Conservation (phyloP, 1,284 basidiomycete species). For the Tilletiopsis washingtonensis region DNA sequence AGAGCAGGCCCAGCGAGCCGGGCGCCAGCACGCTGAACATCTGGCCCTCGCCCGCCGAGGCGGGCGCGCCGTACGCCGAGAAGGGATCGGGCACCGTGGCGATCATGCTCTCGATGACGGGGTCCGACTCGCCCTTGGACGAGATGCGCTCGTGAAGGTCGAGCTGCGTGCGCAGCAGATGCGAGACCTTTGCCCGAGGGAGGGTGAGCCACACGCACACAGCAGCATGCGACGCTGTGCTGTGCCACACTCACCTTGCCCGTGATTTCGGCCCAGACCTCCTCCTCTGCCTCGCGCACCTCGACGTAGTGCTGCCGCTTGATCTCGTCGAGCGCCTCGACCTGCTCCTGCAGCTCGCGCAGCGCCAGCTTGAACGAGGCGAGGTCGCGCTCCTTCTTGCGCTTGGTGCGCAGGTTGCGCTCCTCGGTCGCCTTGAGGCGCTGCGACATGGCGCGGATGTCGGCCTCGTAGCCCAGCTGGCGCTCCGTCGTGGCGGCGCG, state of each 20-base stretch:
- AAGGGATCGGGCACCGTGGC: constrained; percentile 86
- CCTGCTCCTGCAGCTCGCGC: constrained; percentile 70
- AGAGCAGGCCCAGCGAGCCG: not conserved
- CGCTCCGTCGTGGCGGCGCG: constrained; percentile 58
- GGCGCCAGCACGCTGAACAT: constrained; percentile 68
- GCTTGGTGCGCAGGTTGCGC: constrained; percentile 64
- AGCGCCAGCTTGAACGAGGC: constrained; percentile 36
- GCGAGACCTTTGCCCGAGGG: constrained; percentile 12
- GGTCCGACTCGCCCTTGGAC: constrained; percentile 76
- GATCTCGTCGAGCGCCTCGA: constrained; percentile 74
- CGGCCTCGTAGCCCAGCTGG: constrained; percentile 17
- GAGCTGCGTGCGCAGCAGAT: constrained; percentile 35
- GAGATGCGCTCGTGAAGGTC: constrained; percentile 61
- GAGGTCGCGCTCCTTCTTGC: constrained; percentile 60
- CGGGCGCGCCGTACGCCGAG: constrained; percentile 78
- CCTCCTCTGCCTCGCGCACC: constrained; percentile 83
- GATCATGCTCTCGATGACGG: constrained; percentile 80
- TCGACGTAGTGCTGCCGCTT: constrained; percentile 73
- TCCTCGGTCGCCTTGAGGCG: constrained; percentile 86
- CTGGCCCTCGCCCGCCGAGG: constrained; percentile 65
- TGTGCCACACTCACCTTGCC: constrained; percentile 33
- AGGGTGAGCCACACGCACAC: not conserved
- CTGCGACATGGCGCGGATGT: constrained; percentile 53
- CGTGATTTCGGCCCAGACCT: constrained; percentile 83
- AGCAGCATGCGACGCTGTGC: not conserved